Percentiles rank a stretch among this genome's conserved stretches.
Conservation (phyloP, 2,329 filamentous ascomycete genomes). For the Zasmidium angulare region DNA sequence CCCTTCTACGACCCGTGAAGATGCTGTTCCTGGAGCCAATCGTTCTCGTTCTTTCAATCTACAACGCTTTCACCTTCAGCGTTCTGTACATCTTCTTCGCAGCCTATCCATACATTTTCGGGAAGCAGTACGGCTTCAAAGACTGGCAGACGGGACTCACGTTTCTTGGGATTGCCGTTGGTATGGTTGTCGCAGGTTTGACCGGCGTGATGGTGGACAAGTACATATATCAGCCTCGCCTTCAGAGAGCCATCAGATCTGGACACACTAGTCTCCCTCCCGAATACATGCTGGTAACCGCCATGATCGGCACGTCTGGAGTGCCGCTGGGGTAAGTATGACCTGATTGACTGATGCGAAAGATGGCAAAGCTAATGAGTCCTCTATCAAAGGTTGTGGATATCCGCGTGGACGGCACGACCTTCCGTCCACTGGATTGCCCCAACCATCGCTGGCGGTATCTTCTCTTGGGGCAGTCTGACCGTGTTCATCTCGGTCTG, state of each 20-base stretch:
- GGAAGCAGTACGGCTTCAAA: not conserved
- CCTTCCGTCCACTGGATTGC: slow-evolving; percentile 37
- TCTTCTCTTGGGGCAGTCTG: slow-evolving; percentile 39
- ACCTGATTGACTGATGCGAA: too few relatives aligned
- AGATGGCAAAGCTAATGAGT: too few relatives aligned
- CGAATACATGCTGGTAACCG: too few relatives aligned
- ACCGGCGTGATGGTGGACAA: not conserved
- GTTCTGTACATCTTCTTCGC: not conserved
- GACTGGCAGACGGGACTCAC: not conserved
- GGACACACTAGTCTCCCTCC: too few relatives aligned
- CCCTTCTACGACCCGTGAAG: not conserved
- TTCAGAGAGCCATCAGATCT: too few relatives aligned
- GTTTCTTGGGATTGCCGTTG: slow-evolving; percentile 21
- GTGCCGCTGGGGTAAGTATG: too few relatives aligned
- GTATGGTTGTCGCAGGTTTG: slow-evolving; percentile 12
- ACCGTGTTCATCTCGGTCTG: slow-evolving; percentile 36
- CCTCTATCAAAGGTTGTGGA: too few relatives aligned
- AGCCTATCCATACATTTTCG: not conserved
- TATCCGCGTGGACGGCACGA: slow-evolving; percentile 34
- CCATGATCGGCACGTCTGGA: too few relatives aligned
- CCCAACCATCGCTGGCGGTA: slow-evolving; percentile 39
- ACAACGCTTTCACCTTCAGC: not conserved
- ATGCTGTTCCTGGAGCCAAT: not conserved
- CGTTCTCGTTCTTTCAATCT: not conserved
- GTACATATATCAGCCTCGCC: not conserved